These are phyloP conservation scores for Flaveria ramosissima DNA, from an alignment of 129 eudicot genomes.

Conservation along the genomic window DNA sequence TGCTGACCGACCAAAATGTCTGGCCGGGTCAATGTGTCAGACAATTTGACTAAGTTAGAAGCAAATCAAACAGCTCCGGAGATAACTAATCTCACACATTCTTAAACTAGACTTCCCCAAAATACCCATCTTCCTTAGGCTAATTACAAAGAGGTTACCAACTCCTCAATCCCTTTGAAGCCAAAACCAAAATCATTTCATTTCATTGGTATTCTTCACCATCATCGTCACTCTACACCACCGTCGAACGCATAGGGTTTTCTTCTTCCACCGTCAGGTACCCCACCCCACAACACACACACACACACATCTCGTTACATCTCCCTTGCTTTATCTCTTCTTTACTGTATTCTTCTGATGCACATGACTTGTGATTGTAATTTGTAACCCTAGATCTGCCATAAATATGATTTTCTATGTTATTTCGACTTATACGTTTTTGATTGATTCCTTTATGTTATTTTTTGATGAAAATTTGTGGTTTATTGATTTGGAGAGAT, in stretches of 20 bases:
- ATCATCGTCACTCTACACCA: background rate
- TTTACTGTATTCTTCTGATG: constrained; percentile 13
- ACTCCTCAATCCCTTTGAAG: constrained; percentile 21
- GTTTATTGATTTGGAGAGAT: constrained; percentile 6
- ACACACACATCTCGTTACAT: no score
- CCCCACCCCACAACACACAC: background rate
- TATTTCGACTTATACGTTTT: constrained; percentile 14
- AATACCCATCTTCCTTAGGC: background rate
- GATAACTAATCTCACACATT: background rate
- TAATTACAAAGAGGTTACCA: constrained; percentile 10
- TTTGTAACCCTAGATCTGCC: constrained; percentile 35
- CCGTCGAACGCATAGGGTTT: constrained; percentile 13
- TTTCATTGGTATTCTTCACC: constrained; percentile 26
- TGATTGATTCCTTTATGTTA: constrained; percentile 12
- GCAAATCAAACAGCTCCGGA: no score
- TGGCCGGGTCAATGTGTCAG: no score
- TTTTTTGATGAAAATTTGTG: constrained; percentile 15
- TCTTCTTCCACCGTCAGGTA: constrained; percentile 35
- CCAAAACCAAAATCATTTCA: constrained; percentile 23
- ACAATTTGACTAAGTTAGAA: no score
- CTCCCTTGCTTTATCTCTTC: background rate
- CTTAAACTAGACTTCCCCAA: background rate
- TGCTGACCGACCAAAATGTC: no score
- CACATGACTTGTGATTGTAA: constrained; percentile 28
- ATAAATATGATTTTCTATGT: background rate